Percentiles rank a stretch among this genome's conserved stretches.
Evolutionary conservation across 1,284 basidiomycete genomes (phyloP).

Genomic region (Sporisorium scitamineum): DNA sequence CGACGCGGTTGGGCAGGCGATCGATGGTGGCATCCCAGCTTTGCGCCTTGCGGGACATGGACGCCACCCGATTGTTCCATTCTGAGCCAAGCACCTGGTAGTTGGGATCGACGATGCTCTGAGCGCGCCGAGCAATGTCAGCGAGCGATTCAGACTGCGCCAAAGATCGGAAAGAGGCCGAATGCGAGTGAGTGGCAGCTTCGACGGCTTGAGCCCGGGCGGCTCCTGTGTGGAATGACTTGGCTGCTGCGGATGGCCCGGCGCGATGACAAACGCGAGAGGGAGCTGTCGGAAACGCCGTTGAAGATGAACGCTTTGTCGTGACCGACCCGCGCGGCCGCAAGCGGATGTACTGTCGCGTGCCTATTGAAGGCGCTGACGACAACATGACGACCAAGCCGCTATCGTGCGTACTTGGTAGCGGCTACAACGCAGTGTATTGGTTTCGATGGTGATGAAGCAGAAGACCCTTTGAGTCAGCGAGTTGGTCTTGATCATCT

Average conservation of each 20-base stretch:
- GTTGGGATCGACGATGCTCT: slow-evolving; percentile 18
- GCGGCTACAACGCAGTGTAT: neutral
- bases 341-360: slow-evolving; percentile 26
- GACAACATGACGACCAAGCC: slow-evolving; percentile 15
- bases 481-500: neutral
- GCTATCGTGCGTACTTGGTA: neutral
- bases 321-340: slow-evolving; percentile 3
- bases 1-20: slow-evolving; percentile 13
- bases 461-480: neutral
- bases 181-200: neutral
- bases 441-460: neutral
- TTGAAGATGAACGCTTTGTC: neutral
- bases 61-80: slow-evolving; percentile 24
- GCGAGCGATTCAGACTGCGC: neutral
- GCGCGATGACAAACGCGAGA: neutral
- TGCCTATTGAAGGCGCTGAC: slow-evolving; percentile 17
- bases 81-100: slow-evolving; percentile 5
- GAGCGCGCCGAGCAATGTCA: slow-evolving; percentile 16
- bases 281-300: neutral
- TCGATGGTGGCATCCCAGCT: neutral
- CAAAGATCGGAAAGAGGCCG: neutral
- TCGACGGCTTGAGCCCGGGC: slow-evolving; percentile 19
- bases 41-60: slow-evolving; percentile 17
- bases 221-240: slow-evolving; percentile 3
- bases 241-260: neutral